Percentiles rank a stretch among this genome's conserved stretches.
These are phyloP conservation scores for Melaleuca alternifolia DNA, from an alignment of 345 rosid genomes.

Conservation along the genomic window DNA sequence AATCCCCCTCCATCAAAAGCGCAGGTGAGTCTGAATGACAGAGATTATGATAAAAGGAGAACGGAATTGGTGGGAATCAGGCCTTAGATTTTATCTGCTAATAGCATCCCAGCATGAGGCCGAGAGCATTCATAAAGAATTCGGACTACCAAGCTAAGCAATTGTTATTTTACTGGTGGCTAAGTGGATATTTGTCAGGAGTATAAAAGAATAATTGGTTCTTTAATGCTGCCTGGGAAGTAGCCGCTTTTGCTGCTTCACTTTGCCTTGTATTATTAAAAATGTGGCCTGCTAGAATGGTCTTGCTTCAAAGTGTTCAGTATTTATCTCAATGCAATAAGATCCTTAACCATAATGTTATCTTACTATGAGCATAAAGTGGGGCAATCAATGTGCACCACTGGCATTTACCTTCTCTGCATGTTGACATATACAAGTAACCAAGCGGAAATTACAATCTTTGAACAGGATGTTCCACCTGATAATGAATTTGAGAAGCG, in stretches of 20 bases:
- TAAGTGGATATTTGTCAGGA: background rate
- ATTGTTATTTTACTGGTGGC: background rate
- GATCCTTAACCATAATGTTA: background rate
- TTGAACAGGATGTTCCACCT: conserved; percentile 67
- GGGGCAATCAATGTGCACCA: background rate
- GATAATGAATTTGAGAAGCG: conserved; percentile 97
- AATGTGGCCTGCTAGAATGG: background rate
- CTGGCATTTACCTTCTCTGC: background rate
- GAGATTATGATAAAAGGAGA: background rate
- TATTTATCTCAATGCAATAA: background rate
- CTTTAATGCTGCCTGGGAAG: background rate
- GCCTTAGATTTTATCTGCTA: background rate
- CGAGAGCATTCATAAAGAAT: background rate
- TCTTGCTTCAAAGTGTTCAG: background rate
- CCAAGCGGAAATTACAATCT: background rate
- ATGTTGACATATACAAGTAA: background rate
- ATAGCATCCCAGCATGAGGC: background rate
- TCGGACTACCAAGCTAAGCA: background rate
- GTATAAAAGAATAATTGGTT: background rate
- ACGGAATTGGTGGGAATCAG: background rate
- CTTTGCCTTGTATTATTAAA: background rate
- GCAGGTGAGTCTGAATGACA: conserved; percentile 15
- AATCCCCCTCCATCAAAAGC: conserved; percentile 44
- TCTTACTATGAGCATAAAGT: background rate
- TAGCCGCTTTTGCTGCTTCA: background rate